Percentiles rank a stretch among this genome's conserved stretches.
Evolutionary conservation across 2,329 filamentous ascomycete genomes (phyloP).

Genomic region (Fusarium liriodendri): DNA sequence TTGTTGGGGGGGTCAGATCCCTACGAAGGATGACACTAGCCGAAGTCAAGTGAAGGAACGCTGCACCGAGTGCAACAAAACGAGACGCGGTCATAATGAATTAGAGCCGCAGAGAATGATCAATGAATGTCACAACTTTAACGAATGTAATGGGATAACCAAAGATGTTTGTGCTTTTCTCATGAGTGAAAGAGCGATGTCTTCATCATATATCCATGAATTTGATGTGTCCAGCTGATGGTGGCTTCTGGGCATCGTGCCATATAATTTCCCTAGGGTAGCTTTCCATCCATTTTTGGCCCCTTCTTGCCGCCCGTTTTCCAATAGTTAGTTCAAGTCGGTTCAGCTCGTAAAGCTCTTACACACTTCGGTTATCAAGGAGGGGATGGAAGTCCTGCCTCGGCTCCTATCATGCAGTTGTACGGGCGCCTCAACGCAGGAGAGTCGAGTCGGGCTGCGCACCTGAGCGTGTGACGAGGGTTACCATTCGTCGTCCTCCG

Average conservation of each 20-base stretch:
- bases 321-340: slow-evolving; percentile 19
- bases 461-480: neutral
- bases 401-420: slow-evolving; percentile 30
- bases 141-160: slow-evolving; percentile 13
- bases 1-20: slow-evolving; percentile 34
- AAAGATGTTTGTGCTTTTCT: slow-evolving; percentile 17
- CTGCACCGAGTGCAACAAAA: slow-evolving; percentile 34
- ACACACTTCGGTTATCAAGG: slow-evolving; percentile 20
- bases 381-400: slow-evolving; percentile 3
- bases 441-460: neutral
- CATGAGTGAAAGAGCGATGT: slow-evolving; percentile 9
- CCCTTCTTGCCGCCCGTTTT: slow-evolving; percentile 14
- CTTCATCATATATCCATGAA: slow-evolving; percentile 30
- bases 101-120: neutral
- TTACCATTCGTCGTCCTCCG: neutral
- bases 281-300: neutral
- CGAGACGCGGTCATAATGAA: slow-evolving; percentile 24
- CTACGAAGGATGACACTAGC: slow-evolving; percentile 35
- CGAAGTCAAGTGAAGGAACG: slow-evolving; percentile 34
- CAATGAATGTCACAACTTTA: slow-evolving; percentile 8
- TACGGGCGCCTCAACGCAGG: slow-evolving; percentile 24
- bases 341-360: slow-evolving; percentile 22
- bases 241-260: neutral
- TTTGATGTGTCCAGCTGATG: neutral
- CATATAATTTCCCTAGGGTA: slow-evolving; percentile 7